Evolutionary conservation across 73 alveolate genomes (phyloP).

Genomic region (Blepharisma stoltei): DNA sequence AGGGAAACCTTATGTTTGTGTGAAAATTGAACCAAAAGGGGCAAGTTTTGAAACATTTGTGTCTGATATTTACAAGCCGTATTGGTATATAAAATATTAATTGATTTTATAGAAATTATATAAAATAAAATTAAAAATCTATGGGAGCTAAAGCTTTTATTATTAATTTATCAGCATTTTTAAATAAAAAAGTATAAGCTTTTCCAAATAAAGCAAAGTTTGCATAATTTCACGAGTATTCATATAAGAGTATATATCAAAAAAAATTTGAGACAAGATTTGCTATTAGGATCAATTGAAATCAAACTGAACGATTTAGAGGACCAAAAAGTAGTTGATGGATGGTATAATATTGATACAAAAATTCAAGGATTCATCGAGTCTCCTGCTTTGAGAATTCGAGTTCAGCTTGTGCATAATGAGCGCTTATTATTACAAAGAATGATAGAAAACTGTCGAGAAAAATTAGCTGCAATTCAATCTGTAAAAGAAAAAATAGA

Average conservation of each 20-base stretch:
- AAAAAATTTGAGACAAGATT: neutral
- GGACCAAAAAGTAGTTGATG: neutral
- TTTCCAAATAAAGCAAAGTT: neutral
- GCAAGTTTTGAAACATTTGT: neutral
- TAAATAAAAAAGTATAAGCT: no score
- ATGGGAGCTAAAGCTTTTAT: no score
- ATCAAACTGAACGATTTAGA: neutral
- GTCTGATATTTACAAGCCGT: neutral
- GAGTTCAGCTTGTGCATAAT: neutral
- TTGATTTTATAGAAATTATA: no score
- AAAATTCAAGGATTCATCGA: neutral
- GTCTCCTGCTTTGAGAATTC: neutral
- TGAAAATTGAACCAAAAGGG: conserved; percentile 20
- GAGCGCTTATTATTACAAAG: neutral
- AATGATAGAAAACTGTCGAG: no score
- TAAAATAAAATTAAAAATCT: no score
- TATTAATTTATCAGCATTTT: no score
- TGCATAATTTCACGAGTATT: neutral
- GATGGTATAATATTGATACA: neutral
- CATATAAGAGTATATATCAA: neutral
- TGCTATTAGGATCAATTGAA: neutral
- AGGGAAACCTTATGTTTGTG: neutral
- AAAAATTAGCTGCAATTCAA: no score
- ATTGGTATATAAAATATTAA: no score
- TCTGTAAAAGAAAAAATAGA: no score